Conservation (phyloP, 2,329 filamentous ascomycete species). For the Orbilia brochopaga region DNA sequence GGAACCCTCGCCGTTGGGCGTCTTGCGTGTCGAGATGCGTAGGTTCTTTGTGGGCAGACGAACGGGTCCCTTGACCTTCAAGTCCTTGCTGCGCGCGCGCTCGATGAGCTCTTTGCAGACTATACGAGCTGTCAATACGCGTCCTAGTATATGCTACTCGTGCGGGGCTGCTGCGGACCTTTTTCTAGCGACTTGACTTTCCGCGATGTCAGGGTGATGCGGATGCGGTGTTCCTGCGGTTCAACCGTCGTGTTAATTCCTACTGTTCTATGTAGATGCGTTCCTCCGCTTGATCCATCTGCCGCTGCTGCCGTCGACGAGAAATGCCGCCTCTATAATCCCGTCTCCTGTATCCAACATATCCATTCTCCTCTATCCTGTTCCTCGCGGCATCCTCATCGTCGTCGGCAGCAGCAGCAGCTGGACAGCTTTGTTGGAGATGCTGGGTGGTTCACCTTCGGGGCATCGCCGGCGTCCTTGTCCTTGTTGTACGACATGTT, state of each 20-base stretch:
- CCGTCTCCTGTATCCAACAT: background rate
- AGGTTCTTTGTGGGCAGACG: constrained; percentile 96
- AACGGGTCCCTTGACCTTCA: constrained; percentile 97
- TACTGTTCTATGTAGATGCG: background rate
- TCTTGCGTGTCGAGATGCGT: constrained; percentile 98
- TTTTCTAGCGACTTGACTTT: constrained; percentile 97
- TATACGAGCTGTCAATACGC: constrained; percentile 1
- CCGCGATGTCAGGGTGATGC: constrained; percentile 94
- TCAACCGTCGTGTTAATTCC: background rate
- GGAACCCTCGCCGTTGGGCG: constrained; percentile 98
- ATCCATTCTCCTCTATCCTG: background rate
- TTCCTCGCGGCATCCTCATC: background rate
- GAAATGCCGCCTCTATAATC: background rate
- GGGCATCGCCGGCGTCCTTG: constrained; percentile 45
- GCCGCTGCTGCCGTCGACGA: background rate
- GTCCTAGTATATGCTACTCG: background rate
- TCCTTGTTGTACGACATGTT: constrained; percentile 50
- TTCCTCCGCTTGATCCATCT: constrained; percentile 7
- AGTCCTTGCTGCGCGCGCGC: constrained; percentile 97
- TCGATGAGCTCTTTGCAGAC: constrained; percentile 98
- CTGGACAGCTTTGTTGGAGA: background rate
- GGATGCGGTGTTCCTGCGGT: constrained; percentile 75
- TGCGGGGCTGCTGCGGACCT: constrained; percentile 55
- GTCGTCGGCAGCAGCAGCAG: background rate
- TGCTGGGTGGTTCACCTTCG: constrained; percentile 31